A percentile compares a stretch with the other conserved stretches of the same genome.
Conservation (phyloP, 768 basidiomycete species). For the Hebeloma cylindrosporum region DNA sequence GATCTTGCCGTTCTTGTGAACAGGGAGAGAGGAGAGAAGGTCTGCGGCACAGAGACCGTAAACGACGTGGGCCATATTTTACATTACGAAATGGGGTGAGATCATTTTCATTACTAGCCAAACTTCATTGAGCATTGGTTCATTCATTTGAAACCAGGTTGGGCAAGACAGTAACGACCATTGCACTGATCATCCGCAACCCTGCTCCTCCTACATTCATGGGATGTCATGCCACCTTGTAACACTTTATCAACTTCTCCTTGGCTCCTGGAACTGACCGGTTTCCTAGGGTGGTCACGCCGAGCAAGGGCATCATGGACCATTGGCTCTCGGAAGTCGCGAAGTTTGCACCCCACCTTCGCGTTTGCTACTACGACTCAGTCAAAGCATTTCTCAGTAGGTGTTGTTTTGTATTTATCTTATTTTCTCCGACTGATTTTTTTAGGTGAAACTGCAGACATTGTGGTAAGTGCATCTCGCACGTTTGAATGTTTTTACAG, state of each 20-base stretch:
- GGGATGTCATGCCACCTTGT: no score
- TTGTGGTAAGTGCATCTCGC: no score
- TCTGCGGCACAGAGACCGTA: constrained; percentile 10
- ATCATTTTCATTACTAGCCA: not conserved
- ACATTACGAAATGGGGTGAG: constrained; percentile 18
- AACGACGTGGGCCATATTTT: constrained; percentile 14
- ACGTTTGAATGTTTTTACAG: no score
- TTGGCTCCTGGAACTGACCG: not conserved
- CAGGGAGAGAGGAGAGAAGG: constrained; percentile 14
- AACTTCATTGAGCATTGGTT: no score
- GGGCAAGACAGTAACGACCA: constrained; percentile 8
- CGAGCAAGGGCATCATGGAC: constrained; percentile 7
- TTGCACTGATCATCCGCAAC: constrained; percentile 8
- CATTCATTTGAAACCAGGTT: constrained; percentile 6
- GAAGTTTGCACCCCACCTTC: constrained; percentile 11
- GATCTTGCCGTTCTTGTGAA: constrained; percentile 9
- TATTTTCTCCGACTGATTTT: not conserved
- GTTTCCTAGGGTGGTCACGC: constrained; percentile 5
- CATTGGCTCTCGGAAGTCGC: constrained; percentile 9
- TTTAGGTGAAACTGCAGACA: no score
- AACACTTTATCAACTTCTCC: no score
- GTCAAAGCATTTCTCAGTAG: not conserved
- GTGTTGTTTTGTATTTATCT: not conserved
- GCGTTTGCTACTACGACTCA: constrained; percentile 5
- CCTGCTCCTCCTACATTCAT: constrained; percentile 3